phyloP scores from a whole-genome alignment of 2,329 filamentous ascomycete species.

The Ascochyta clinopodiicola region DNA sequence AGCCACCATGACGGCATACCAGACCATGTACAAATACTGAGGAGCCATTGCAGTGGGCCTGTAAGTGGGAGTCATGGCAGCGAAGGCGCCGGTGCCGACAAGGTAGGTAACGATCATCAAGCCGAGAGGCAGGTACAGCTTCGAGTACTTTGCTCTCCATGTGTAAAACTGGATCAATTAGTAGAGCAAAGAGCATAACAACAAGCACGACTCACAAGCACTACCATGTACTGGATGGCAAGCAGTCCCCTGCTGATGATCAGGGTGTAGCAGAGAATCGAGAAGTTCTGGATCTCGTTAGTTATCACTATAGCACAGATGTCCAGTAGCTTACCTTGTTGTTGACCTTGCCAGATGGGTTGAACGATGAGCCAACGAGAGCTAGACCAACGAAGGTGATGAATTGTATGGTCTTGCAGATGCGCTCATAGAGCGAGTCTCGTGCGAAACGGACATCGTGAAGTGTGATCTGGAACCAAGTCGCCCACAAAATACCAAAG shows the following conservation, averaged over 20 bases:
- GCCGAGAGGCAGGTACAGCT: conserved; percentile 43
- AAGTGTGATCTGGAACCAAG: conserved; percentile 49
- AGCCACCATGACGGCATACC: conserved; percentile 54
- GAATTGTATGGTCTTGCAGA: conserved; percentile 48
- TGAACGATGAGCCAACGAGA: conserved; percentile 46
- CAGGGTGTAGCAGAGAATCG: conserved; percentile 45
- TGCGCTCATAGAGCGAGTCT: conserved; percentile 47
- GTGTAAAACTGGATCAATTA: conserved; percentile 35
- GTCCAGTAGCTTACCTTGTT: conserved; percentile 31
- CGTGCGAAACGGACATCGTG: conserved; percentile 51
- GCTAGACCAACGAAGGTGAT: conserved; percentile 48
- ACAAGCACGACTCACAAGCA: conserved; percentile 26
- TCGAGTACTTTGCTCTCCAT: conserved; percentile 36
- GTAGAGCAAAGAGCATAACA: not conserved
- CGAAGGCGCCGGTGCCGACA: conserved; percentile 37
- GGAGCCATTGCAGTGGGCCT: conserved; percentile 19
- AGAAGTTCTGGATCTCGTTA: conserved; percentile 38
- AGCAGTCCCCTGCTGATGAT: conserved; percentile 43
- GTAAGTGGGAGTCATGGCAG: conserved; percentile 45
- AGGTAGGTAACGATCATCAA: conserved; percentile 42
- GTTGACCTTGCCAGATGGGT: conserved; percentile 35
- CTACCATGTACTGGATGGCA: conserved; percentile 42
- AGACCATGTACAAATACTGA: conserved; percentile 40
- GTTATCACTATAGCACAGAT: not conserved
- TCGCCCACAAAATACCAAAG: conserved; percentile 48